Evolutionary conservation across 768 basidiomycete genomes (phyloP).

Genomic region (Pulveroboletus frians): DNA sequence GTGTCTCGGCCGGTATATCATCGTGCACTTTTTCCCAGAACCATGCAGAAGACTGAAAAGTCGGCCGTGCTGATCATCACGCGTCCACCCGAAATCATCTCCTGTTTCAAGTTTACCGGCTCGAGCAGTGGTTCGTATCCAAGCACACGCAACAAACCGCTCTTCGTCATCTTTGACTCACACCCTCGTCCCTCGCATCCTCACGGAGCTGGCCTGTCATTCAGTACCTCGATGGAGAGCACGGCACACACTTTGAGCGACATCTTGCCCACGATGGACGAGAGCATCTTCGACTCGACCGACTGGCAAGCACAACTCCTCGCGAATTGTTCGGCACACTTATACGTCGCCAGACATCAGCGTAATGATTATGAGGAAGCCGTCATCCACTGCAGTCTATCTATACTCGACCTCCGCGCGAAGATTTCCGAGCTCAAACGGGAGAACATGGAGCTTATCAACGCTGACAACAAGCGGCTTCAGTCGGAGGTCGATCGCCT

Average conservation of each 20-base stretch:
- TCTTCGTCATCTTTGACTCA: slow-evolving; percentile 64
- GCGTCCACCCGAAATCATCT: slow-evolving; percentile 65
- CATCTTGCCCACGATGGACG: slow-evolving; percentile 45
- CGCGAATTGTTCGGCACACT: slow-evolving; percentile 53
- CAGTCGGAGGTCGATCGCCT: slow-evolving; percentile 24
- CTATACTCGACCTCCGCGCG: slow-evolving; percentile 39
- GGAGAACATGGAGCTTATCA: slow-evolving; percentile 24
- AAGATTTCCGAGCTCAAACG: slow-evolving; percentile 35
- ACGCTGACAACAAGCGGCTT: slow-evolving; percentile 23
- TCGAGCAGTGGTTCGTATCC: background rate
- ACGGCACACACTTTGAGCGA: slow-evolving; percentile 42
- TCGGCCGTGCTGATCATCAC: slow-evolving; percentile 50
- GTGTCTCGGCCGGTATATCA: background rate
- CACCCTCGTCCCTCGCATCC: slow-evolving; percentile 59
- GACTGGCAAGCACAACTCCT: slow-evolving; percentile 64
- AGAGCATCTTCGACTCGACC: slow-evolving; percentile 36
- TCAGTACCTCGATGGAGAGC: slow-evolving; percentile 42
- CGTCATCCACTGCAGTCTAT: slow-evolving; percentile 47
- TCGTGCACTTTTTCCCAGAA: slow-evolving; percentile 12
- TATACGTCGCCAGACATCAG: slow-evolving; percentile 38
- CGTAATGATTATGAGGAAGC: slow-evolving; percentile 27
- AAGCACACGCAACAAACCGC: slow-evolving; percentile 12
- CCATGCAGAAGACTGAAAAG: slow-evolving; percentile 15
- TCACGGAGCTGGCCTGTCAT: slow-evolving; percentile 53
- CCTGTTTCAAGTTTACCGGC: slow-evolving; percentile 39